Conservation (phyloP, 140 eudicot genomes). For the Oenanthe javanica region DNA sequence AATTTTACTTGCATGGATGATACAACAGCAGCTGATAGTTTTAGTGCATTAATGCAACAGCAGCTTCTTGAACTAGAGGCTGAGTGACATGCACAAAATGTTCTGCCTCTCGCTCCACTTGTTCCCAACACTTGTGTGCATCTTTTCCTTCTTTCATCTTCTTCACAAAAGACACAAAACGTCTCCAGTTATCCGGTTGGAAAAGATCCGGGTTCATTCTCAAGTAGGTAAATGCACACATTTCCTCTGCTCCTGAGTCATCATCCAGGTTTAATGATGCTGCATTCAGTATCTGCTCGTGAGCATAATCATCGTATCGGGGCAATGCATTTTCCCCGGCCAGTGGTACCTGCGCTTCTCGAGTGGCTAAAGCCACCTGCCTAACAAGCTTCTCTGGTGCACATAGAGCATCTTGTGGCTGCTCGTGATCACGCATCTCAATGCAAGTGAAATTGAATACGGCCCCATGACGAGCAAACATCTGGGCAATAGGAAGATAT, state of each 20-base stretch:
- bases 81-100: constrained; percentile 75
- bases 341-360: constrained; percentile 62
- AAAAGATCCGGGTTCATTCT: constrained; percentile 85
- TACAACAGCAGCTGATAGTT: background rate
- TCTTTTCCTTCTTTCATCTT: constrained; percentile 82
- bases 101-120: constrained; percentile 92
- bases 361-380: constrained; percentile 81
- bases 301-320: constrained; percentile 82
- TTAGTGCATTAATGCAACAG: constrained; percentile 75
- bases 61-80: constrained; percentile 88
- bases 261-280: constrained; percentile 45
- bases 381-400: constrained; percentile 83
- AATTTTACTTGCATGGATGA: background rate
- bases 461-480: constrained; percentile 81
- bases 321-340: constrained; percentile 96
- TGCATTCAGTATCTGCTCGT: constrained; percentile 71
- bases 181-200: constrained; percentile 90
- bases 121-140: constrained; percentile 57
- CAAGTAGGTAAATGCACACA: constrained; percentile 94
- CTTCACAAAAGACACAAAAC: constrained; percentile 78
- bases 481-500: constrained; percentile 76
- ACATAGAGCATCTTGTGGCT: constrained; percentile 84
- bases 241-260: constrained; percentile 38
- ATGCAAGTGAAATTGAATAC: constrained; percentile 88
- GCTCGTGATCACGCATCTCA: constrained; percentile 94